These are phyloP conservation scores for Aschersonia sp. DNA, from an alignment of 2,329 filamentous ascomycete species.

Conservation along the genomic window DNA sequence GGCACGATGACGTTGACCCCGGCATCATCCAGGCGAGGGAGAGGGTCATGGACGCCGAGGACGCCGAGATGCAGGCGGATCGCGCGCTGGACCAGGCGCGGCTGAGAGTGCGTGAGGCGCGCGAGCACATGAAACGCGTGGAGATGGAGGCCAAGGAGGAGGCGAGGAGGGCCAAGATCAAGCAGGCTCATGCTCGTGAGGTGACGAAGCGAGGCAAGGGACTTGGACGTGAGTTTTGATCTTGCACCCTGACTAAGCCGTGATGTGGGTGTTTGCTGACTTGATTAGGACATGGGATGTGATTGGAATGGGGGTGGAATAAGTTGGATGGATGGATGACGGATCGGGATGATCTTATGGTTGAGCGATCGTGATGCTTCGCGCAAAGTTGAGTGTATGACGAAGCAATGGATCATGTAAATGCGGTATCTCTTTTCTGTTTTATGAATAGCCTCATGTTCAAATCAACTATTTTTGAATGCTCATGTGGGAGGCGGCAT, in stretches of 20 bases:
- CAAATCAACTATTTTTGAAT: too few relatives aligned
- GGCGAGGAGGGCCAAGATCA: constrained; percentile 50
- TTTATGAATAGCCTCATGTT: too few relatives aligned
- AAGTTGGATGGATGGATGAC: too few relatives aligned
- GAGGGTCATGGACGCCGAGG: constrained; percentile 46
- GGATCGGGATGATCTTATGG: too few relatives aligned
- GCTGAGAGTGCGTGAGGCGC: constrained; percentile 44
- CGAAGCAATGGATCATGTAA: too few relatives aligned
- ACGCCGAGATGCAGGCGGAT: constrained; percentile 51
- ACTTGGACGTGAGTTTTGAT: constrained; percentile 40
- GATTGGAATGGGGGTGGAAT: not conserved
- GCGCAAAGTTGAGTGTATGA: too few relatives aligned
- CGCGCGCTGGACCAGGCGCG: constrained; percentile 44
- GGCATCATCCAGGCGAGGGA: constrained; percentile 47
- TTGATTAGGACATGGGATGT: not conserved
- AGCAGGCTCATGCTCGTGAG: constrained; percentile 49
- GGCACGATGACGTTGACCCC: constrained; percentile 40
- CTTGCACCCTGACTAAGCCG: not conserved
- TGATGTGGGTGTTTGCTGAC: too few relatives aligned
- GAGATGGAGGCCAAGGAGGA: constrained; percentile 54
- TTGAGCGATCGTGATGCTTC: too few relatives aligned
- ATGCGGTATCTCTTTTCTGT: too few relatives aligned
- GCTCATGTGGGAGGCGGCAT: too few relatives aligned
- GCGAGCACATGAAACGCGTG: constrained; percentile 46
- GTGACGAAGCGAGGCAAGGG: constrained; percentile 55